Percentiles rank a stretch among this genome's conserved stretches.
These are phyloP conservation scores for Kurtzmaniella fragi DNA, from an alignment of 805 yeast species.

Conservation along the genomic window DNA sequence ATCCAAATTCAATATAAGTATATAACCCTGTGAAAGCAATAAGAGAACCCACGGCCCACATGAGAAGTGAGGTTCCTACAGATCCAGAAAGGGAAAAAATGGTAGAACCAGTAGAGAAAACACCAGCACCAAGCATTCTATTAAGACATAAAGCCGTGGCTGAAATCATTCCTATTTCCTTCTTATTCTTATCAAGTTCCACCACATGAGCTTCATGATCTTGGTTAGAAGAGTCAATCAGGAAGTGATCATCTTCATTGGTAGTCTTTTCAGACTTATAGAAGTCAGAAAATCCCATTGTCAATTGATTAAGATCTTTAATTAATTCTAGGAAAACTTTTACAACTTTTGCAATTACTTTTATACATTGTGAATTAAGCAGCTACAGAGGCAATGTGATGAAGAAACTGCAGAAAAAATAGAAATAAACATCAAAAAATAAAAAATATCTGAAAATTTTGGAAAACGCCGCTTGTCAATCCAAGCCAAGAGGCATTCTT, in stretches of 20 bases:
- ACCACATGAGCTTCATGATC: conserved; percentile 15
- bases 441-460: no score
- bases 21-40: conserved; percentile 54
- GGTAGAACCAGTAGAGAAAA: conserved; percentile 63
- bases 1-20: conserved; percentile 78
- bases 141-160: conserved; percentile 52
- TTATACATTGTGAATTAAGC: background rate
- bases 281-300: conserved; percentile 2
- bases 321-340: background rate
- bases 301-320: background rate
- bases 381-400: no score
- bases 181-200: conserved; percentile 38
- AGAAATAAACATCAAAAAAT: no score
- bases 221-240: background rate
- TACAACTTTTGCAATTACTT: conserved; percentile 1
- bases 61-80: conserved; percentile 63
- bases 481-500: no score
- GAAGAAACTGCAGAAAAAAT: no score
- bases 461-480: no score
- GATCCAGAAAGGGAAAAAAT: conserved; percentile 59
- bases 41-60: conserved; percentile 72
- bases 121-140: conserved; percentile 72
- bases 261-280: conserved; percentile 2
- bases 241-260: background rate
- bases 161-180: conserved; percentile 41